These are phyloP conservation scores for Penicillium expansum DNA, from an alignment of 2,329 filamentous ascomycete species.

Conservation along the genomic window DNA sequence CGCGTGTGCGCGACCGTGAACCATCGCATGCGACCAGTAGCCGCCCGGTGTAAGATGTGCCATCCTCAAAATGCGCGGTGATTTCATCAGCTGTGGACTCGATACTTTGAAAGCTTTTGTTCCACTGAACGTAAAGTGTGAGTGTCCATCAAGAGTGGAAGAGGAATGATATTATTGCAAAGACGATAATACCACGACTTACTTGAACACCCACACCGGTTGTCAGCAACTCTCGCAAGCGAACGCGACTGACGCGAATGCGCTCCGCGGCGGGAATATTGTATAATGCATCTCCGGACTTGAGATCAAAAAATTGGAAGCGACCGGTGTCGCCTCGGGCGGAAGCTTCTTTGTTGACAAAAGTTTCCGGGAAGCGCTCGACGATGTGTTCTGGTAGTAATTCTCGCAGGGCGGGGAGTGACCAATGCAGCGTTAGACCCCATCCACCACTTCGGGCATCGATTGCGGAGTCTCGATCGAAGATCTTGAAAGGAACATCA, in stretches of 20 bases:
- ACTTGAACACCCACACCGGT: conserved; percentile 51
- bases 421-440: conserved; percentile 65
- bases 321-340: conserved; percentile 47
- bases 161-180: not conserved
- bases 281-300: conserved; percentile 48
- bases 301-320: conserved; percentile 58
- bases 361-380: conserved; percentile 49
- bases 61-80: conserved; percentile 50
- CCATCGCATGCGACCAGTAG: conserved; percentile 55
- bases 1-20: conserved; percentile 46
- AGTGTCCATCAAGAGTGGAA: not conserved
- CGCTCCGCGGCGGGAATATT: conserved; percentile 46
- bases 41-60: conserved; percentile 41
- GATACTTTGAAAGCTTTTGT: conserved; percentile 37
- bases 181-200: not conserved
- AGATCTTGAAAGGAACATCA: conserved; percentile 37
- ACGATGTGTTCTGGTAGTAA: conserved; percentile 52
- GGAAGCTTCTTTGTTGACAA: conserved; percentile 55
- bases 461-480: conserved; percentile 45
- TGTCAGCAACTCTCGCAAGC: conserved; percentile 48
- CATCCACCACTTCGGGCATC: conserved; percentile 54
- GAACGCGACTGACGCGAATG: conserved; percentile 50
- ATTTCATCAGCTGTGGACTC: conserved; percentile 37
- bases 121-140: conserved; percentile 31
- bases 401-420: conserved; percentile 51